Evolutionary conservation across 1,284 basidiomycete genomes (phyloP).

Genomic region (Ceratobasidium sp.): DNA sequence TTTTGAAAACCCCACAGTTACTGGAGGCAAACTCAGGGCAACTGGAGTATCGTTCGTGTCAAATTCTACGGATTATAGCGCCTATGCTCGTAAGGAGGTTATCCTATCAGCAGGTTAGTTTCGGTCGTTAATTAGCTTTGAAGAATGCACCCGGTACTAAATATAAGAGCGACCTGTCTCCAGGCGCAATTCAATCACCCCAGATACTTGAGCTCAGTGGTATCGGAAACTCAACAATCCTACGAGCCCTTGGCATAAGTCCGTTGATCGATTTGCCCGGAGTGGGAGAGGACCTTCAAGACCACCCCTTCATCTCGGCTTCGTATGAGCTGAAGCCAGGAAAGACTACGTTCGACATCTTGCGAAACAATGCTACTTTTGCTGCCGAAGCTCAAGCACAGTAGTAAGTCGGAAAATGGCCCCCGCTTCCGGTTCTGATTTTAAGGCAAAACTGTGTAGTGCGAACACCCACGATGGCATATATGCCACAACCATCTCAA

Average conservation of each 20-base stretch:
- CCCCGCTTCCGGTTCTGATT: no score
- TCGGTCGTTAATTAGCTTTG: not conserved
- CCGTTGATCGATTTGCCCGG: constrained; percentile 52
- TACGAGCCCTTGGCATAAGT: constrained; percentile 52
- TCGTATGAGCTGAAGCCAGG: constrained; percentile 40
- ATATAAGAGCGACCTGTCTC: no score
- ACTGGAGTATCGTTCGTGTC: constrained; percentile 47
- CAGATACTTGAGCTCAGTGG: constrained; percentile 60
- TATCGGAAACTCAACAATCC: constrained; percentile 54
- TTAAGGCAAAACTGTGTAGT: constrained; percentile 3
- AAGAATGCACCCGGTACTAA: not conserved
- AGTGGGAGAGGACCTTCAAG: constrained; percentile 56
- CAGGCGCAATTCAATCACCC: constrained; percentile 53
- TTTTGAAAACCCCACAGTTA: constrained; percentile 40
- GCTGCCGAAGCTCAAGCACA: constrained; percentile 34
- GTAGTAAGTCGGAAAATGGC: constrained; percentile 26
- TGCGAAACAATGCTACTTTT: constrained; percentile 36
- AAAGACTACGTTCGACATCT: constrained; percentile 37
- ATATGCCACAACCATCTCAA: constrained; percentile 24
- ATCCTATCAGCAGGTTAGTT: constrained; percentile 53
- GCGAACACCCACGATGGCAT: constrained; percentile 36
- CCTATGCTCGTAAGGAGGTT: constrained; percentile 49
- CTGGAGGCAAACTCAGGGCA: constrained; percentile 43
- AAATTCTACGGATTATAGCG: constrained; percentile 45
- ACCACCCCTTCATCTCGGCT: constrained; percentile 46